A percentile compares a stretch with the other conserved stretches of the same genome.
Evolutionary conservation across 164 flowering plant species (phyloP).

Genomic region (Vitis amurensis): DNA sequence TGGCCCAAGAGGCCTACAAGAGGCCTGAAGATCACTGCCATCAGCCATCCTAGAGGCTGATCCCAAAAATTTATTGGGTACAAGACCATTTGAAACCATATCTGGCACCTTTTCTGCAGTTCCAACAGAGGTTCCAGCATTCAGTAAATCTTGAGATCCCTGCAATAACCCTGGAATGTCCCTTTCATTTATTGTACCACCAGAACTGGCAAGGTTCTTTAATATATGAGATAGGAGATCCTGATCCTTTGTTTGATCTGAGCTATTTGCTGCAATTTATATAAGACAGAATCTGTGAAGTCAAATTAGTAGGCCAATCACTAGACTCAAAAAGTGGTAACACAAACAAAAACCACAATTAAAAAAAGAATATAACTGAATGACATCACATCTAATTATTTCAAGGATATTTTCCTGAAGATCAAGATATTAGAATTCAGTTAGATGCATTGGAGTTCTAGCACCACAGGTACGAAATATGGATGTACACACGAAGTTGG

Average conservation of each 20-base stretch:
- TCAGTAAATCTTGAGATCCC: slow-evolving; percentile 32
- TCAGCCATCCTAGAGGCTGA: slow-evolving; percentile 16
- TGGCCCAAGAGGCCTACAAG: slow-evolving; percentile 14
- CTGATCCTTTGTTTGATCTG: slow-evolving; percentile 52
- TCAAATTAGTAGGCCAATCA: slow-evolving; percentile 2
- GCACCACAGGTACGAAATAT: no score
- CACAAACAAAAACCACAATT: neutral
- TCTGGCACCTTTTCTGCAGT: slow-evolving; percentile 24
- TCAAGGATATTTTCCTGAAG: no score
- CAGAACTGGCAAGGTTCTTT: slow-evolving; percentile 43
- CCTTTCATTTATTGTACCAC: slow-evolving; percentile 35
- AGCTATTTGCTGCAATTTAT: slow-evolving; percentile 49
- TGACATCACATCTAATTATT: neutral
- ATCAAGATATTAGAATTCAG: neutral
- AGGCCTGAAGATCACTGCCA: slow-evolving; percentile 10
- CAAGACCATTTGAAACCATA: slow-evolving; percentile 10
- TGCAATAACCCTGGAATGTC: slow-evolving; percentile 39
- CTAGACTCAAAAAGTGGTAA: neutral
- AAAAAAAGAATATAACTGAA: neutral
- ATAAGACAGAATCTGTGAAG: slow-evolving; percentile 4
- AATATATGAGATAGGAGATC: slow-evolving; percentile 58
- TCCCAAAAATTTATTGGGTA: slow-evolving; percentile 7
- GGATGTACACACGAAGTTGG: no score
- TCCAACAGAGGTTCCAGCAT: slow-evolving; percentile 29
- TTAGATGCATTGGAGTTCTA: no score